phyloP scores from a whole-genome alignment of 2,329 filamentous ascomycete species.

The Trichoderma sp. region DNA sequence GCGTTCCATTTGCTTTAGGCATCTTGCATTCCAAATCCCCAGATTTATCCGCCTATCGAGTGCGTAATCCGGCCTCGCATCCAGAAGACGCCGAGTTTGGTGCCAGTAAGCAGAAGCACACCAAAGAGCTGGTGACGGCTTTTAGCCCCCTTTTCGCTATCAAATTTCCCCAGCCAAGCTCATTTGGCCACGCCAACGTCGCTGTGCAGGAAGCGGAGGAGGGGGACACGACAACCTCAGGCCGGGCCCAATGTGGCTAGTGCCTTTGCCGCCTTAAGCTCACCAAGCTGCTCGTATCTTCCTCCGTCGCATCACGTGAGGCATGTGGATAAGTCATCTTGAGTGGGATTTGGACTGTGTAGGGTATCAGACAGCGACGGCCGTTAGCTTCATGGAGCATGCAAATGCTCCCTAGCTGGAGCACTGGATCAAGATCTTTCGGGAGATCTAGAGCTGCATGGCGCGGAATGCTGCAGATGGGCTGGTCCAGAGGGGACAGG shows the following conservation, averaged over 20 bases:
- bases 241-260: neutral
- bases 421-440: conserved; percentile 10
- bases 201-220: conserved; percentile 22
- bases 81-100: neutral
- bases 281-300: neutral
- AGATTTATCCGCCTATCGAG: neutral
- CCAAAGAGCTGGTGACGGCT: conserved; percentile 10
- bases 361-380: conserved; percentile 7
- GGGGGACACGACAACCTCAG: conserved; percentile 18
- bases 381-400: conserved; percentile 7
- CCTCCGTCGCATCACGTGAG: conserved; percentile 10
- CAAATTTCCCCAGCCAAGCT: conserved; percentile 23
- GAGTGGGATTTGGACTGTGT: neutral
- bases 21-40: conserved; percentile 10
- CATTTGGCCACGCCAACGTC: conserved; percentile 16
- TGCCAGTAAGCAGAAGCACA: conserved; percentile 12
- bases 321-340: neutral
- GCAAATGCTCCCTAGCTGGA: conserved; percentile 12
- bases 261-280: conserved; percentile 14
- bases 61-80: conserved; percentile 9
- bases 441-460: conserved; percentile 17
- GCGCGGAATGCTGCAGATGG: neutral
- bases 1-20: neutral
- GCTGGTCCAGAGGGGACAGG: neutral
- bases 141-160: conserved; percentile 17